Evolutionary conservation across 441 rosid species (phyloP).

Genomic region (Pelargonium myrrhifolium): DNA sequence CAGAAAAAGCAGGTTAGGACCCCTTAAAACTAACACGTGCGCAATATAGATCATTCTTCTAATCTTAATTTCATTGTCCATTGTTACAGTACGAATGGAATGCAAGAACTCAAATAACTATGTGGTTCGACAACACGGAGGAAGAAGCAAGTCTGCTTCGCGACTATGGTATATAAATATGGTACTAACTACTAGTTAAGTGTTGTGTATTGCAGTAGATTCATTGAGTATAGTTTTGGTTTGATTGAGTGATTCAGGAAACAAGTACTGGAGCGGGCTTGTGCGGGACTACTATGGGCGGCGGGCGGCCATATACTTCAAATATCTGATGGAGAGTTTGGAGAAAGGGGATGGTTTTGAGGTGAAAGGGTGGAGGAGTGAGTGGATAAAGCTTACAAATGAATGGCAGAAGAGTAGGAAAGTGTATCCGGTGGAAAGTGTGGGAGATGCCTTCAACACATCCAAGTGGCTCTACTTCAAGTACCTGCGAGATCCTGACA

Average conservation of each 20-base stretch:
- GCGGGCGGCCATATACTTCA: slow-evolving; percentile 61
- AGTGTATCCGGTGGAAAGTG: slow-evolving; percentile 29
- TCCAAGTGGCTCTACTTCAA: slow-evolving; percentile 40
- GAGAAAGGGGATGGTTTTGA: slow-evolving; percentile 36
- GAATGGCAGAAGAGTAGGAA: slow-evolving; percentile 50
- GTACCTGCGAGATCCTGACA: slow-evolving; percentile 30
- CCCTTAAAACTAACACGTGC: background rate
- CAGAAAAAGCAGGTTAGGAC: slow-evolving; percentile 63
- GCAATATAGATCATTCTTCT: background rate
- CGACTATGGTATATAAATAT: slow-evolving; percentile 45
- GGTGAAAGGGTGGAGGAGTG: slow-evolving; percentile 52
- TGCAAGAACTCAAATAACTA: slow-evolving; percentile 69
- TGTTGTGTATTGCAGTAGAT: background rate
- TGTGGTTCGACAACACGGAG: slow-evolving; percentile 68
- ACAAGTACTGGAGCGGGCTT: slow-evolving; percentile 73
- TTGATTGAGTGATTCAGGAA: slow-evolving; percentile 40
- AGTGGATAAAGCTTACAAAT: slow-evolving; percentile 61
- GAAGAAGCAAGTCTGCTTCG: slow-evolving; percentile 67
- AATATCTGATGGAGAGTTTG: slow-evolving; percentile 34
- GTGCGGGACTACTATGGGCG: slow-evolving; percentile 55
- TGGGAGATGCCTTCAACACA: slow-evolving; percentile 36
- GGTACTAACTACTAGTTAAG: background rate
- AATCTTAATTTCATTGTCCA: background rate
- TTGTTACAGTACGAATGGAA: slow-evolving; percentile 62
- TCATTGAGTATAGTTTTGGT: background rate